Percentiles rank a stretch among this genome's conserved stretches.
phyloP scores from a whole-genome alignment of 495 filamentous ascomycete species.

The Platismatia glauca region DNA sequence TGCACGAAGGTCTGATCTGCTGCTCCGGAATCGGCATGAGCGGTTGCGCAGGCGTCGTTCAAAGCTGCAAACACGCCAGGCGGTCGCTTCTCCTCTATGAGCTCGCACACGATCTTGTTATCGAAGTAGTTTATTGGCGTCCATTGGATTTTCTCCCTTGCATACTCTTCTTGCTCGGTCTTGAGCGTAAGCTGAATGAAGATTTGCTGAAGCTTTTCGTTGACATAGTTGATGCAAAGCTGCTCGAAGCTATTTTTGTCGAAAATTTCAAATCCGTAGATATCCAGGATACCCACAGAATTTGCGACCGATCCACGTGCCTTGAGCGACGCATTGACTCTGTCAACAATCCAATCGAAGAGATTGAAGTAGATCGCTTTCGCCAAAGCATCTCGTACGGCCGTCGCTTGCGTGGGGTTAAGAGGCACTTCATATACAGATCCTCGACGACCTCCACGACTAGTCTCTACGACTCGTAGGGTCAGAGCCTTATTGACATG shows the following conservation, averaged over 20 bases:
- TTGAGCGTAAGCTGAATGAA: conserved; percentile 97
- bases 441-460: conserved; percentile 68
- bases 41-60: conserved; percentile 96
- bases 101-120: conserved; percentile 96
- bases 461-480: conserved; percentile 79
- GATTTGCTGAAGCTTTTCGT: conserved; percentile 98
- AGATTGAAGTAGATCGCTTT: conserved; percentile 97
- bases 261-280: conserved; percentile 99
- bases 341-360: conserved; percentile 96
- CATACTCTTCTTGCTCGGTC: conserved; percentile 97
- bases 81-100: conserved; percentile 88
- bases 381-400: conserved; percentile 87
- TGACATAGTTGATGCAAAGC: conserved; percentile 99
- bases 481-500: conserved; percentile 85
- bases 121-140: conserved; percentile 99
- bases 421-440: conserved; percentile 86
- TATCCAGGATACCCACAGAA: conserved; percentile 95
- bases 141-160: conserved; percentile 93
- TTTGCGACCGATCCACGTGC: conserved; percentile 67
- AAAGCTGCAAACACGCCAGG: conserved; percentile 91
- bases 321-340: conserved; percentile 82
- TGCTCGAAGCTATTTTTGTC: conserved; percentile 99
- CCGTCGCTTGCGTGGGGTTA: conserved; percentile 80
- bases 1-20: conserved; percentile 95
- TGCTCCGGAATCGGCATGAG: conserved; percentile 86